phyloP scores from a whole-genome alignment of 805 yeast species.

The Candida nitratophila region DNA sequence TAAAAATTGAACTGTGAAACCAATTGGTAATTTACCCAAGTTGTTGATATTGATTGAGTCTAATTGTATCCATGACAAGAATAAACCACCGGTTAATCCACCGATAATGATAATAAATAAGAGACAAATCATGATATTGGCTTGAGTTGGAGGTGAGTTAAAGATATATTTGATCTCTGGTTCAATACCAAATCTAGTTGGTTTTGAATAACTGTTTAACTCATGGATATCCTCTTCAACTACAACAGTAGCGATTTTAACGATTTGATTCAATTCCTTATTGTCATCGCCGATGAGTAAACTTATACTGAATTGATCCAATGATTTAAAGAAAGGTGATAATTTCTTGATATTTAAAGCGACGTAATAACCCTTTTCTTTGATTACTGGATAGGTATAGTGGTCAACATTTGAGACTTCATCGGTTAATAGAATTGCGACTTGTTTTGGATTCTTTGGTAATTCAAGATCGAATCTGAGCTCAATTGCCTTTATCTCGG shows the following conservation, averaged over 20 bases:
- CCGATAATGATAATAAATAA: conserved; percentile 40
- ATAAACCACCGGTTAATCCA: conserved; percentile 30
- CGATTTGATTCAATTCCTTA: conserved; percentile 8
- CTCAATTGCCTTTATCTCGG: not conserved
- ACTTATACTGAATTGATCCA: conserved; percentile 13
- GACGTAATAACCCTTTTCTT: conserved; percentile 8
- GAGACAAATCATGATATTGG: conserved; percentile 43
- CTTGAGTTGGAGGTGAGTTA: conserved; percentile 45
- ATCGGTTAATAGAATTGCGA: conserved; percentile 15
- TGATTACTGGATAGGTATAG: conserved; percentile 16
- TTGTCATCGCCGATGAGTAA: conserved; percentile 23
- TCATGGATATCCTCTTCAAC: conserved; percentile 10
- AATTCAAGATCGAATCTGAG: not conserved
- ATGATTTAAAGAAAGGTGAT: conserved; percentile 15
- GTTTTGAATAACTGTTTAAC: conserved; percentile 7
- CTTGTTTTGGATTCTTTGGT: conserved; percentile 17
- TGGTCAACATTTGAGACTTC: conserved; percentile 8
- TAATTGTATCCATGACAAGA: conserved; percentile 35
- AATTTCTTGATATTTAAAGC: conserved; percentile 13
- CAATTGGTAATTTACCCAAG: conserved; percentile 24
- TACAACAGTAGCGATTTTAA: conserved; percentile 12
- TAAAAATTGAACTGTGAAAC: conserved; percentile 38
- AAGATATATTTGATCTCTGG: conserved; percentile 64
- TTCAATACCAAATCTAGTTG: conserved; percentile 37
- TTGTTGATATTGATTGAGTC: conserved; percentile 31